A percentile compares a stretch with the other conserved stretches of the same genome.
Conservation (phyloP, 345 rosid species). For the Dimocarpus longan region DNA sequence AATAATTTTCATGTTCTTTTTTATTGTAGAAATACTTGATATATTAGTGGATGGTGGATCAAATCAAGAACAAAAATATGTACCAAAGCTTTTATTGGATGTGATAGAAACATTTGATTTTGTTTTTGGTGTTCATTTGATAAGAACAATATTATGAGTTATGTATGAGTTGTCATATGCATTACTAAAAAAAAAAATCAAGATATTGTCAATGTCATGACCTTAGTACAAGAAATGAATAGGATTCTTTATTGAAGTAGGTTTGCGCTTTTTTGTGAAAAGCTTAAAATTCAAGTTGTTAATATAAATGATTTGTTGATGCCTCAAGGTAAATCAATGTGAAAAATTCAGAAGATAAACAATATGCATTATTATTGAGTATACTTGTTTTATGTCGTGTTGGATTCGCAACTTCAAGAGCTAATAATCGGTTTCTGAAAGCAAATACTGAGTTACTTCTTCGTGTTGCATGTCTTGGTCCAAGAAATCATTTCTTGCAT, state of each 20-base stretch:
- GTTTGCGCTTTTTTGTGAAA: background rate
- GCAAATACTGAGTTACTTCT: too few relatives aligned
- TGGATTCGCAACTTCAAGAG: background rate
- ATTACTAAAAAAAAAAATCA: constrained; percentile 13
- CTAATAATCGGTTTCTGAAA: background rate
- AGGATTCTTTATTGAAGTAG: background rate
- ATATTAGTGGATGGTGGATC: too few relatives aligned
- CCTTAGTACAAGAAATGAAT: background rate
- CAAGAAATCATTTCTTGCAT: too few relatives aligned
- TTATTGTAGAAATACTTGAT: too few relatives aligned
- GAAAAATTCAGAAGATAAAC: background rate
- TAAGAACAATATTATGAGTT: constrained; percentile 2
- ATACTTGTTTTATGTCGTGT: background rate
- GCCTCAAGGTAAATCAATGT: background rate
- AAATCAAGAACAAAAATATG: too few relatives aligned
- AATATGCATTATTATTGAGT: background rate
- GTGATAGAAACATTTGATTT: too few relatives aligned
- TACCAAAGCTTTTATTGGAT: too few relatives aligned
- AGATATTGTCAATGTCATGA: constrained; percentile 12
- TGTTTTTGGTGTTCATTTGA: background rate
- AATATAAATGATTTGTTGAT: background rate
- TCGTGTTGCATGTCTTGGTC: too few relatives aligned
- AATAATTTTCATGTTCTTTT: too few relatives aligned
- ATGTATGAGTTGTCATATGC: background rate
- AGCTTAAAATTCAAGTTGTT: background rate